These are phyloP conservation scores for Colletotrichum somersetense DNA, from an alignment of 2,329 filamentous ascomycete species.

Conservation along the genomic window DNA sequence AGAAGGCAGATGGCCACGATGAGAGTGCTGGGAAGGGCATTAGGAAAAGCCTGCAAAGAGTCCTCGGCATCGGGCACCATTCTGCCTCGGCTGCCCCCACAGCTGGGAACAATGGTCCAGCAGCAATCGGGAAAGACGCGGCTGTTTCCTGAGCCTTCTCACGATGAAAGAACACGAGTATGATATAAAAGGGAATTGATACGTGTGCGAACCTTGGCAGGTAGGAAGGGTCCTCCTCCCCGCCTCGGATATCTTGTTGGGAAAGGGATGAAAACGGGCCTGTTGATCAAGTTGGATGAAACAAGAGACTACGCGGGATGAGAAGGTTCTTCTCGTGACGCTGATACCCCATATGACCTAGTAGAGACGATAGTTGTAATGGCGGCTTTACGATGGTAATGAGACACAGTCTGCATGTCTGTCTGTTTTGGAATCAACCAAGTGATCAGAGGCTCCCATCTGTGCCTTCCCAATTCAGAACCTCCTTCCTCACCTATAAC, in stretches of 20 bases:
- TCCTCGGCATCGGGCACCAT: constrained; percentile 55
- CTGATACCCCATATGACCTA: constrained; percentile 15
- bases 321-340: constrained; percentile 8
- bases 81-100: constrained; percentile 5
- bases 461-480: too few relatives aligned
- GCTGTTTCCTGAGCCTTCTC: neutral
- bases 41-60: constrained; percentile 60
- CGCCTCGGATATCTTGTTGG: neutral
- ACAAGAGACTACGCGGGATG: neutral
- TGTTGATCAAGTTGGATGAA: neutral
- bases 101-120: constrained; percentile 19
- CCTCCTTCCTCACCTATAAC: too few relatives aligned
- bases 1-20: constrained; percentile 52
- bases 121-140: constrained; percentile 13
- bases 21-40: constrained; percentile 55
- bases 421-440: too few relatives aligned
- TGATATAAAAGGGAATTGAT: constrained; percentile 20
- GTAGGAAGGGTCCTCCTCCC: neutral
- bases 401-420: neutral
- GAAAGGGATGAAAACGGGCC: neutral
- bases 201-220: neutral
- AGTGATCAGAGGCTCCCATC: too few relatives aligned
- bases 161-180: constrained; percentile 23
- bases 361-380: neutral
- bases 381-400: neutral